Base-by-base conservation (phyloP, 116 monocot species). In the Iris pallida region DNA sequence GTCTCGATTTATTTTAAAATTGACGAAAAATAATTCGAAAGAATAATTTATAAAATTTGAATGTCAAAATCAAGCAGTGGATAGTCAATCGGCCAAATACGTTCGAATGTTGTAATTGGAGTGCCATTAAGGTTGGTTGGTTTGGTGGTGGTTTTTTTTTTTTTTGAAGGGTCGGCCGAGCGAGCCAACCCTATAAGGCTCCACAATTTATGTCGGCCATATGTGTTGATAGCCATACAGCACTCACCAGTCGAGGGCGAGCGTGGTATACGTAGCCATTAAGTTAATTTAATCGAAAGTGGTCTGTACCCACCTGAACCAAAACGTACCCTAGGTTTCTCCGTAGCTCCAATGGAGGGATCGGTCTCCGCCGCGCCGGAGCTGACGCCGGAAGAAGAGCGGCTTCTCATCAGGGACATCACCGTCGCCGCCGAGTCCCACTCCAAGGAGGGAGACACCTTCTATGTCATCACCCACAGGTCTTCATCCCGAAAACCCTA, bases 161-260 rank as follows among this genome's bases (percentile, higher is more conserved):
- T n/a, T n/a, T n/a, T n/a, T n/a, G 72, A 71, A 94, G 94, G 94
- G 83, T 95, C 88, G 90, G 88, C 94, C 88, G 58, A 74, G 81
- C 88, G 83, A 90, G 94, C 88, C 95, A 87, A 95, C 95, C 92
- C 86, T 70, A 20, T 59, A 0, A 0, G 4, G 6, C 71, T 63
- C 79, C 88, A 95, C 68, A 95, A 95, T 89, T 95, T 95, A 81
- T 85, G 95, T 75, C 89, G 75, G 92, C 92, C 95, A 95, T 95
- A 95, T 95, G 95, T 95, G 92, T 91, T 89, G 92, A 96, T 91
- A 86, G 74, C 91, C 95, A 96, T 96, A 91, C 95, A 86, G 85
- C 95, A 89, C 92, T 72, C 95, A 73, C 72, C 82, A 19, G 1
- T 48, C 47, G 1, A 69, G 78, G 73, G 66, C 69, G 89, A 43